Base-by-base conservation (phyloP, 768 basidiomycete genomes). In the Podaxis sp. region DNA sequence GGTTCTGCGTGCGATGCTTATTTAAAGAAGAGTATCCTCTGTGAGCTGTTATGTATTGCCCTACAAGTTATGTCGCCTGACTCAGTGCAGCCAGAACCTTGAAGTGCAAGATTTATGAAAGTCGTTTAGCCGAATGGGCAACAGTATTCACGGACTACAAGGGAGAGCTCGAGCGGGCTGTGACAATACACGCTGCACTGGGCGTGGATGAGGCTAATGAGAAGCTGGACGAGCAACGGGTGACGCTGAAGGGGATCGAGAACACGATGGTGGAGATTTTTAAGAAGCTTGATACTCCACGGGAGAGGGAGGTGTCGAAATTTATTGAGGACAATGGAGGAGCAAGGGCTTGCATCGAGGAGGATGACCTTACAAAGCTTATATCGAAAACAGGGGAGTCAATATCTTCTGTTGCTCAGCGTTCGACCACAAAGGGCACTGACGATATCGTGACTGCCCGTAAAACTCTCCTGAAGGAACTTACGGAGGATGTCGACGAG, bases 1-100 rank as follows among this genome's bases (percentile, higher is more conserved):
- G 77, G 76, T 1, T 77, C 78, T 25, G 73, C 70, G 10, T 80
- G 79, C 62, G 81, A 84, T 60, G 70, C 71, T 2, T 83, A 82
- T 59, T 59, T 76, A 27, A 80, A 80, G 61, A 78, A 79, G 50
- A 69, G 73, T 14, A 70, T 80, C 52, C 63, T 80, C 2, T 71
- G 78, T 74, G 21, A 32, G 74, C 70, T 32, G 13, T 25, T 11
- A 6, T 14, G 25, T 10, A 35, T 11, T 25, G 14, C 21, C 38
- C 5, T 5, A 5, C 13, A 59, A 11, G 18, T 32, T 32, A 32
- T 9, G 27, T 5, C 9, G 16, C 4, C 28, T 50, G 25, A 42
- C 1, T 10, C 23, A 35, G 1, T 25, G 38, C 38, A 74, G 74
- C 69, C 9, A 71, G 70, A 50, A 66, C 68, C 2, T 42, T 74